Conservation (phyloP, 1,284 basidiomycete species). For the Microbotryum silenes-acaulis region DNA sequence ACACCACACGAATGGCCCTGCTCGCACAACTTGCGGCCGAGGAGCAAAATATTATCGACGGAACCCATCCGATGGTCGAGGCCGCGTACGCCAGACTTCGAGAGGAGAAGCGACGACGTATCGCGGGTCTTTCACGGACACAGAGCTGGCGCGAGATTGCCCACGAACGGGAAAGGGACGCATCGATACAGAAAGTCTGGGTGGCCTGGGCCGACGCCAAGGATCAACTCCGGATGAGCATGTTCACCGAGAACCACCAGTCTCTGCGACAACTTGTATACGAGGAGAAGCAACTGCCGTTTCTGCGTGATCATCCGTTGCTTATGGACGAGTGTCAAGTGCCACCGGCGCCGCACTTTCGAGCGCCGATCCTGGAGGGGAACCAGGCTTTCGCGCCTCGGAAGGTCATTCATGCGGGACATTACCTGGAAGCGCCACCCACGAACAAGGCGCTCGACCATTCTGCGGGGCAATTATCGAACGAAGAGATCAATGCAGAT, state of each 20-base stretch:
- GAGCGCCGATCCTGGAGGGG: slow-evolving; percentile 10
- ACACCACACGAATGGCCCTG: slow-evolving; percentile 1
- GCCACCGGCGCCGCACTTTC: slow-evolving; percentile 16
- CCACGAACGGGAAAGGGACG: slow-evolving; percentile 6
- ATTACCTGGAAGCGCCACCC: slow-evolving; percentile 24
- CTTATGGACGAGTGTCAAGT: slow-evolving; percentile 19
- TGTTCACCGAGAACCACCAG: slow-evolving; percentile 20
- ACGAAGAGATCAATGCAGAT: slow-evolving; percentile 20
- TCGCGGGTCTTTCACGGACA: too few relatives aligned
- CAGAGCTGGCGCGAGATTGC: slow-evolving; percentile 1
- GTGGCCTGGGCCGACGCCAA: slow-evolving; percentile 18
- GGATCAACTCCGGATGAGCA: slow-evolving; percentile 13
- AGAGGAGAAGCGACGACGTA: slow-evolving; percentile 11
- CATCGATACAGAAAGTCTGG: slow-evolving; percentile 6
- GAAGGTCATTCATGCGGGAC: slow-evolving; percentile 8
- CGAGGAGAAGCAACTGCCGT: slow-evolving; percentile 21
- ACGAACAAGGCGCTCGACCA: slow-evolving; percentile 18
- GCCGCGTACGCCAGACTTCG: slow-evolving; percentile 2
- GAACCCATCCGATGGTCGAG: slow-evolving; percentile 20
- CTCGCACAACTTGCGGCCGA: slow-evolving; percentile 20
- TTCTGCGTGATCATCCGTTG: slow-evolving; percentile 25
- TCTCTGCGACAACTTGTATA: slow-evolving; percentile 14
- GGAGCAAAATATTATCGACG: slow-evolving; percentile 5
- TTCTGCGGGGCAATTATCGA: slow-evolving; percentile 9
- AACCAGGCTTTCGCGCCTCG: slow-evolving; percentile 12